Evolutionary conservation across 805 yeast genomes (phyloP), one percentile per base, ranked within the genome.

Genomic region (Yarrowia hollandica): DNA sequence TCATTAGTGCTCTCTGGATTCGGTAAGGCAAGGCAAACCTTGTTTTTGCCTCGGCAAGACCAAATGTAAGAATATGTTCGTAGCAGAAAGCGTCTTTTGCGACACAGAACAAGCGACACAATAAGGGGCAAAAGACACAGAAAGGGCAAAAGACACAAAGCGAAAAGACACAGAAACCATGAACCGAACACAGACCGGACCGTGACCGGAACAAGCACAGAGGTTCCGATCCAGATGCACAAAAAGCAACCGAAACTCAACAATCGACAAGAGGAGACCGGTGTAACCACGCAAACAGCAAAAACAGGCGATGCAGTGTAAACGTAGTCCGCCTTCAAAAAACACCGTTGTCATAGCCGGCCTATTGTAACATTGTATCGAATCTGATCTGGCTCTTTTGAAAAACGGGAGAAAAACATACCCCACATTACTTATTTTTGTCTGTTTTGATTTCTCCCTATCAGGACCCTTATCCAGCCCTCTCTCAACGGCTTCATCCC

Each of bases 61-160:
- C 35, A 44, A 44, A 44, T 44, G 52, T 44, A 44, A 44, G 35
- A 44, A 44, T 12, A 44, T 44, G 52, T 28, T 44, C 16, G 23
- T 26, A 12, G 34, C 34, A 30, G n/a, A 12, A 30, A 30, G 34
- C n/a, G 34, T 5, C 3, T 2, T 3, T 25, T 10, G 28, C 10
- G 28, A 25, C 28, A 6, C 9, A 7, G 28, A 25, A 25, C 6
- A 6, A 25, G 28, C 28, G 28, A 7, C 10, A 10, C 28, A 30
- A 12, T 3, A 30, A 12, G 34, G 16, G 16, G 5, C n/a, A 39
- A 3, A n/a, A 22, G 28, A n/a, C 6, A 14, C 3, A 1, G 15
- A 10, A 14, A 23, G n/a, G 22, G 18, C 14, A 26, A 11, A 5
- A 19, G 8, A 4, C 15, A n/a, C 26, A n/a, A 7, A n/a, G n/a